These are phyloP conservation scores for Fomitopsis serialis DNA, from an alignment of 768 basidiomycete genomes.

Conservation along the genomic window DNA sequence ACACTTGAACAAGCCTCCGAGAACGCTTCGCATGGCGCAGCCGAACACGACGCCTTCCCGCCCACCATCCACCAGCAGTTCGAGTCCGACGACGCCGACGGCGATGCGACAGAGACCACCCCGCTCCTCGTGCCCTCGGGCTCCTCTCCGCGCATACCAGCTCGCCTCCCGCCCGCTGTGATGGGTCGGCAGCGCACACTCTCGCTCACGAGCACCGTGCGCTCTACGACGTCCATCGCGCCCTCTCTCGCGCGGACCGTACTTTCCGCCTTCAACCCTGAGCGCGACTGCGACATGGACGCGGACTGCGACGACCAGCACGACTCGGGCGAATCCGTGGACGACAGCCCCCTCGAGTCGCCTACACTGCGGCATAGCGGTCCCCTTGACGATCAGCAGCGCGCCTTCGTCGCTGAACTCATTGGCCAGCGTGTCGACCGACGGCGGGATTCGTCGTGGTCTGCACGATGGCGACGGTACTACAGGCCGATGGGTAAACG, in stretches of 20 bases:
- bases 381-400: conserved; percentile 8
- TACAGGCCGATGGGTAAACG: conserved; percentile 53
- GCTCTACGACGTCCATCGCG: conserved; percentile 42
- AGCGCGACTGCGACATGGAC: conserved; percentile 39
- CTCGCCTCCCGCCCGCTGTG: conserved; percentile 10
- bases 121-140: conserved; percentile 34
- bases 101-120: conserved; percentile 40
- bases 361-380: conserved; percentile 5
- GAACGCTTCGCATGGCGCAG: conserved; percentile 28
- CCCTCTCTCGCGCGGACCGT: conserved; percentile 68
- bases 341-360: conserved; percentile 13
- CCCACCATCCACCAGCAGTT: conserved; percentile 19
- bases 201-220: conserved; percentile 50
- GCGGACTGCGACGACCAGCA: conserved; percentile 26
- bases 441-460: conserved; percentile 8
- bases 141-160: conserved; percentile 13
- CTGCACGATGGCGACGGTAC: conserved; percentile 46
- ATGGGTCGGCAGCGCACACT: conserved; percentile 42
- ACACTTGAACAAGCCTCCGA: conserved; percentile 23
- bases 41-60: conserved; percentile 15
- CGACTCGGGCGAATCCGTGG: conserved; percentile 18
- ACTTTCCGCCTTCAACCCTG: conserved; percentile 59
- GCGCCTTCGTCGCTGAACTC: conserved; percentile 12
- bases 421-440: conserved; percentile 6
- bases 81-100: conserved; percentile 10